Base-by-base conservation (phyloP, 306 rosid genomes). In the Quercus cerris region DNA sequence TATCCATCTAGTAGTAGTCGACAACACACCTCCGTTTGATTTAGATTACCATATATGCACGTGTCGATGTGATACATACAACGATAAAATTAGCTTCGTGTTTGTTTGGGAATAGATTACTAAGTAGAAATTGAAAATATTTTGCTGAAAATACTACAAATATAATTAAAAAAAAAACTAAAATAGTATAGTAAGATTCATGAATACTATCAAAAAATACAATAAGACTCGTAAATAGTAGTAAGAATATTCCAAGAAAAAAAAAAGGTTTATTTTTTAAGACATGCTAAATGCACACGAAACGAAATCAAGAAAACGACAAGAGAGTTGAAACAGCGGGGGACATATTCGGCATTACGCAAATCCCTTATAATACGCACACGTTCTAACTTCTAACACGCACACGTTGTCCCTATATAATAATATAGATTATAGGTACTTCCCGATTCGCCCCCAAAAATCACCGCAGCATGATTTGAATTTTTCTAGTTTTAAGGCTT, bases 171-270 rank as follows among this genome's bases (percentile, higher is more conserved):
- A 35, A 35, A 0, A 1, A 6, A 35, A 0, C 0, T 35, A 0
- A 35, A 35, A 35, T 35, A 35, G 0, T 35, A 6, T 1, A 35
- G 0, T 35, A 0, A 35, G 0, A 6, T 6, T 1, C 0, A 35
- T 35, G 0, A 35, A 35, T 35, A 35, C 0, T 0, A 35, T 6
- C 0, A 1, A 35, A 35, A 35, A 35, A 6, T 35, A 6, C 0
- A 35, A 0, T 35, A 0, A 1, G 0, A 0, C 0, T 0, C 2
- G 0, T 6, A 35, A 35, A 6, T 35, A 35, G 0, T 1, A 35
- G 2, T 0, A 1, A 35, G 5, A 35, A 35, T 1, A 35, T 6
- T 1, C 2, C 0, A 0, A 35, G 6, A 5, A 33, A 33, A 33
- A 33, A 5, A 5, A 1, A 33, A 5, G 6, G 0, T 35, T 5